A percentile compares a stretch with the other conserved stretches of the same genome.
These are phyloP conservation scores for Exophiala bonariae DNA, from an alignment of 2,329 filamentous ascomycete genomes.

Conservation along the genomic window DNA sequence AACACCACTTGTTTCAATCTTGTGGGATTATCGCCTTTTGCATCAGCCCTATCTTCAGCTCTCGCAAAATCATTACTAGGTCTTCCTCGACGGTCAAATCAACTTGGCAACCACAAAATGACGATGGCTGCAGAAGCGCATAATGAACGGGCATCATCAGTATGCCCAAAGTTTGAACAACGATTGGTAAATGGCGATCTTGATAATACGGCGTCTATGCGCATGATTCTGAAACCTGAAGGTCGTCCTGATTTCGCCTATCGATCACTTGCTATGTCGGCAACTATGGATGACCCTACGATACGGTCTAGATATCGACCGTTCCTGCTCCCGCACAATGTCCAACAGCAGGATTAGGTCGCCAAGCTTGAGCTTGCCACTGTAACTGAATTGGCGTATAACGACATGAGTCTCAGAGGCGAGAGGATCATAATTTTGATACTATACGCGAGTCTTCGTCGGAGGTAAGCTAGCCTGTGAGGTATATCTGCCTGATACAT, in stretches of 20 bases:
- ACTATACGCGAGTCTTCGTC: slow-evolving; percentile 60
- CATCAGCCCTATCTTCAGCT: too few relatives aligned
- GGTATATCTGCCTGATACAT: slow-evolving; percentile 23
- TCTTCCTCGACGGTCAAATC: too few relatives aligned
- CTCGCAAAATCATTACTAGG: too few relatives aligned
- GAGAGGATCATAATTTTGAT: slow-evolving; percentile 58
- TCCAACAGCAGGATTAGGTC: slow-evolving; percentile 55
- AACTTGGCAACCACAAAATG: too few relatives aligned
- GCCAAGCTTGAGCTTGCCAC: slow-evolving; percentile 56
- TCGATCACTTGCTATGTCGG: slow-evolving; percentile 46
- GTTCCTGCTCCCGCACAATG: slow-evolving; percentile 49
- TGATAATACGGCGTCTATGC: slow-evolving; percentile 18
- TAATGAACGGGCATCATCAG: too few relatives aligned
- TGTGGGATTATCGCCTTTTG: too few relatives aligned
- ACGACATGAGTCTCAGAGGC: slow-evolving; percentile 42
- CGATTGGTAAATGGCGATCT: slow-evolving; percentile 13
- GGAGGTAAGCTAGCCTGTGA: slow-evolving; percentile 25
- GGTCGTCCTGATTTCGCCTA: slow-evolving; percentile 18
- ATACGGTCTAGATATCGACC: slow-evolving; percentile 57
- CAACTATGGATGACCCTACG: slow-evolving; percentile 47
- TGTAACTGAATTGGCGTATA: slow-evolving; percentile 51
- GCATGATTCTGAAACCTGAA: slow-evolving; percentile 2
- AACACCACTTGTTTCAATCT: too few relatives aligned
- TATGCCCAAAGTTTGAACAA: too few relatives aligned
- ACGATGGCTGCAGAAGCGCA: too few relatives aligned